Conservation (phyloP, 371 early-diverging fungal species). For the Zopfochytrium polystomum region DNA sequence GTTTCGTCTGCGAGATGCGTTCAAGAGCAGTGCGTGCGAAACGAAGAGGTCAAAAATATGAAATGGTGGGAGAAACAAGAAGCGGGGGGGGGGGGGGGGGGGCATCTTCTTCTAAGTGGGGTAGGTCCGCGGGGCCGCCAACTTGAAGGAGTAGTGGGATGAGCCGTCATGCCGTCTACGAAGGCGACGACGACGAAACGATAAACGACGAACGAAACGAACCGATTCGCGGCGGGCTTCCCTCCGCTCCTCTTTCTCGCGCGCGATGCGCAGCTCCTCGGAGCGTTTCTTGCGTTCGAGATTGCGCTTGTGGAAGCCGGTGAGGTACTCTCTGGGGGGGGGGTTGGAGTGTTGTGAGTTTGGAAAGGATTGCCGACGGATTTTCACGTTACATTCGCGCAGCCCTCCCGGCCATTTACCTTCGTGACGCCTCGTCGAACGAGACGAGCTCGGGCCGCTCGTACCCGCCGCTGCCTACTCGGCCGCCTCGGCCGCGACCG, state of each 20-base stretch:
- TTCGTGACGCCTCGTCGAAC: conserved; percentile 12
- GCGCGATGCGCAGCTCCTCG: conserved; percentile 12
- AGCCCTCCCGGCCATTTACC: too few species aligned
- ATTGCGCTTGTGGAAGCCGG: conserved; percentile 39
- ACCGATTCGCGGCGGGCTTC: conserved; percentile 30
- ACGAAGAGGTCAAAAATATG: too few species aligned
- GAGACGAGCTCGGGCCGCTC: neutral
- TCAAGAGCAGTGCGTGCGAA: neutral
- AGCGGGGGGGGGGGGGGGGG: too few species aligned
- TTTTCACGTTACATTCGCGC: neutral
- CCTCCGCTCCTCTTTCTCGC: conserved; percentile 18
- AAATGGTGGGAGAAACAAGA: too few species aligned
- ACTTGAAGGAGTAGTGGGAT: too few species aligned
- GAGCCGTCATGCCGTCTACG: too few species aligned
- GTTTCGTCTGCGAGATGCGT: neutral
- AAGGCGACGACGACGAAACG: too few species aligned
- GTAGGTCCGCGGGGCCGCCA: too few species aligned
- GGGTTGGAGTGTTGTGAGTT: neutral
- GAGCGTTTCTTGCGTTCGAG: conserved; percentile 30
- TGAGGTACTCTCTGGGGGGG: conserved; percentile 29
- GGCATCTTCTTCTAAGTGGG: too few species aligned
- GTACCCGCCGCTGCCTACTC: neutral
- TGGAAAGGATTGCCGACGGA: neutral
- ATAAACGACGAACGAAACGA: neutral
- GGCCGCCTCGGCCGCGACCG: conserved; percentile 7